These are phyloP conservation scores for Microsporum audouinii DNA, from an alignment of 2,329 filamentous ascomycete species.

Conservation along the genomic window DNA sequence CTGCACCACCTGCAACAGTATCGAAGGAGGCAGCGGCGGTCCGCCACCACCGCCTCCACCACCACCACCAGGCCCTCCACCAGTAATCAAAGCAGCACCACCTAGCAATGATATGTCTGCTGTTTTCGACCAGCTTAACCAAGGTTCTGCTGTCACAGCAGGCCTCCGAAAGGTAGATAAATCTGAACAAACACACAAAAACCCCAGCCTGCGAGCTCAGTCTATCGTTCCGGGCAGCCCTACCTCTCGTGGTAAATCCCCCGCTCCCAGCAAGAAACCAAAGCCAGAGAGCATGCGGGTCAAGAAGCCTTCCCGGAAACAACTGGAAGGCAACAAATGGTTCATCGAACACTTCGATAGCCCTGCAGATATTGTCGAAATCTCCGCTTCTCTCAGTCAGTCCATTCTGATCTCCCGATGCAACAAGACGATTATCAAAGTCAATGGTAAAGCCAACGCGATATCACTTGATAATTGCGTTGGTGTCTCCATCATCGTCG, in stretches of 20 bases:
- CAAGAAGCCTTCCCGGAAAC: constrained; percentile 70
- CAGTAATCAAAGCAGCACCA: constrained; percentile 34
- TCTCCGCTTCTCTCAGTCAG: constrained; percentile 71
- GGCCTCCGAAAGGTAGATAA: constrained; percentile 86
- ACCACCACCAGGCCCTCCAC: constrained; percentile 49
- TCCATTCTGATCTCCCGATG: constrained; percentile 87
- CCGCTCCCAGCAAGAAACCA: constrained; percentile 74
- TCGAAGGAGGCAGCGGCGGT: constrained; percentile 34
- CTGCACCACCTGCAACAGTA: constrained; percentile 23
- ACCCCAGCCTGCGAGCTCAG: constrained; percentile 67
- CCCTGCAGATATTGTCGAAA: constrained; percentile 59
- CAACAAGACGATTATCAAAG: constrained; percentile 77
- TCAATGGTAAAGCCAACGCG: constrained; percentile 93
- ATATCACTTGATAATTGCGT: constrained; percentile 86
- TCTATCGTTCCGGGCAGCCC: constrained; percentile 55
- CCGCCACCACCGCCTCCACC: constrained; percentile 51
- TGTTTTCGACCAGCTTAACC: constrained; percentile 86
- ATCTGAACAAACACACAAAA: constrained; percentile 97
- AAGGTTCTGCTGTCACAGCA: constrained; percentile 76
- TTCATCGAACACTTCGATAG: constrained; percentile 89
- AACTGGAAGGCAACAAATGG: constrained; percentile 87
- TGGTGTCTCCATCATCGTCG: constrained; percentile 73
- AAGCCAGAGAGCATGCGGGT: constrained; percentile 76
- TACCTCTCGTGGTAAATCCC: constrained; percentile 60
- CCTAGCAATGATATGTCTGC: constrained; percentile 59